Base-by-base conservation (phyloP, 1,284 basidiomycete genomes). In the Athelia sp. region DNA sequence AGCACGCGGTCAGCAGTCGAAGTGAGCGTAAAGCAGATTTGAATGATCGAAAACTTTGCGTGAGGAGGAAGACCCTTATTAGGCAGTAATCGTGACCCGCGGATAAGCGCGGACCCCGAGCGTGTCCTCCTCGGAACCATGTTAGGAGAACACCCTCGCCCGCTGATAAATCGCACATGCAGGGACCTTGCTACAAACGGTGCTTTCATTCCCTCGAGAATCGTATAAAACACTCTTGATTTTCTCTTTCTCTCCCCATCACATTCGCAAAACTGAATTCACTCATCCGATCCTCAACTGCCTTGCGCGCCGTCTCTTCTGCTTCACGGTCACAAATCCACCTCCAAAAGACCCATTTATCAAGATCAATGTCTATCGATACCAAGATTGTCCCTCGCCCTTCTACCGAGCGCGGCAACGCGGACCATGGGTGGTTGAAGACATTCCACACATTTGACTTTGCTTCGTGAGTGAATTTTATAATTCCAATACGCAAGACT, bases 371-470 rank as follows among this genome's bases (percentile, higher is more conserved):
- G 26, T 54, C 24, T 17, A 49, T 42, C 48, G 50, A 40, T 45
- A 43, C 81, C 56, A 73, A 73, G 52, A 73, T 87, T 46, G 51
- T 73, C 46, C 72, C 74, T 17, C 80, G 88, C 53, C 76, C 64
- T 50, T 90, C 81, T 58, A 61, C 82, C 50, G 80, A 86, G 44
- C 78, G 93, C 38, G 92, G 91, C 8, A 69, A 87, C 48, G 88
- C 87, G 13, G 81, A 96, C 63, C 92, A 93, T 58, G 82, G 83
- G 19, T 98, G 93, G 93, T 73, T 98, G 45, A 94, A 93, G 75
- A 87, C 87, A 0, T 92, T 93, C 74, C 90, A 93, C 58, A 88
- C 90, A 0, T 94, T 92, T 65, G 81, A 83, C 6, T 94, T 95
- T 60, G 87, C 92, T 1, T 68, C 68, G 84, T 86, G 62, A 47